A percentile compares a stretch with the other conserved stretches of the same genome.
Conservation (phyloP, 495 filamentous ascomycete species). For the Parmelia sp. region DNA sequence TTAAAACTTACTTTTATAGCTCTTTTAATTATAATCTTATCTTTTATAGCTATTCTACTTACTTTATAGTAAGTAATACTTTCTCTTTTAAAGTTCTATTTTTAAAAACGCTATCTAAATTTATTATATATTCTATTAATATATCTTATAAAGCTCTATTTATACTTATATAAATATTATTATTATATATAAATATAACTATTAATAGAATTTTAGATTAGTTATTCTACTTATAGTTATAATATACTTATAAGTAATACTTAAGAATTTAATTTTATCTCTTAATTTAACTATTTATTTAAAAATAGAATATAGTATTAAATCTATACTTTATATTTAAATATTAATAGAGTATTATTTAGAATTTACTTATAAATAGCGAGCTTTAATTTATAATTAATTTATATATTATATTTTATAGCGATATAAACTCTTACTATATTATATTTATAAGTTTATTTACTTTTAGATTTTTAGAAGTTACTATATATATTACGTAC, state of each 20-base stretch:
- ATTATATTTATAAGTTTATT: background rate
- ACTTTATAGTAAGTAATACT: too few relatives aligned
- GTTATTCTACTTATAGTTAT: conserved; percentile 26
- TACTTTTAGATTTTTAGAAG: background rate
- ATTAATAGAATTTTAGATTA: background rate
- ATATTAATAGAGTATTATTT: background rate
- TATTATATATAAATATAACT: background rate
- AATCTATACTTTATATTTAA: background rate
- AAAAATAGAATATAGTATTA: background rate
- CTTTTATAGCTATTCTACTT: too few relatives aligned
- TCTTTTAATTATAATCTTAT: too few relatives aligned
- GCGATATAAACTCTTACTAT: background rate
- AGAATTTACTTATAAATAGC: background rate
- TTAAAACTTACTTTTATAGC: background rate
- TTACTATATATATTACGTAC: too few relatives aligned
- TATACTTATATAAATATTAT: background rate
- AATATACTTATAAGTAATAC: conserved; percentile 23
- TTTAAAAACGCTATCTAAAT: background rate
- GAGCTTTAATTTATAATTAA: background rate
- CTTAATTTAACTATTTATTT: background rate
- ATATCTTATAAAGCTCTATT: background rate
- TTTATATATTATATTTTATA: background rate
- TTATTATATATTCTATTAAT: background rate
- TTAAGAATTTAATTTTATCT: conserved; percentile 24
- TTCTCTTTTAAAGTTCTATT: background rate